A percentile compares a stretch with the other conserved stretches of the same genome.
Evolutionary conservation across 768 basidiomycete genomes (phyloP).

Genomic region (Pleurotus pulmonarius): DNA sequence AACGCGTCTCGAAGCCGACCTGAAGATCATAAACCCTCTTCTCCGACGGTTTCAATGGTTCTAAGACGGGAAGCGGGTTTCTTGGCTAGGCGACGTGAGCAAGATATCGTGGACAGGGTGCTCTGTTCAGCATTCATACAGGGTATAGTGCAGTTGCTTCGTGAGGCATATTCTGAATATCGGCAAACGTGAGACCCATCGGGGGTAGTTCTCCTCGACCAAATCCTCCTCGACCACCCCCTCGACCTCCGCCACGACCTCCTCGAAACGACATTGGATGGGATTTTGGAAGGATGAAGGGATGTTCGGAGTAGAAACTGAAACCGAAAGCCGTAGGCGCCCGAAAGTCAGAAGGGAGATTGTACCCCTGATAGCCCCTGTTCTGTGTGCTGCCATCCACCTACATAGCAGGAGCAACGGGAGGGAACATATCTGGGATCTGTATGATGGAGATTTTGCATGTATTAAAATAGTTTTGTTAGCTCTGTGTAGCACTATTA

Average conservation of each 20-base stretch:
- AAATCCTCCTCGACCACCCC: slow-evolving; percentile 60
- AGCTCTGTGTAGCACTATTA: too few relatives aligned
- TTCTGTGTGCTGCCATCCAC: too few relatives aligned
- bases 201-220: slow-evolving; percentile 57
- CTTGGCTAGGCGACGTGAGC: slow-evolving; percentile 46
- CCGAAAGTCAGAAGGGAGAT: too few relatives aligned
- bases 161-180: slow-evolving; percentile 71
- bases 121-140: slow-evolving; percentile 43
- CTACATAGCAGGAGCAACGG: too few relatives aligned
- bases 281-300: neutral
- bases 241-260: slow-evolving; percentile 30
- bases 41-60: slow-evolving; percentile 64
- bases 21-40: slow-evolving; percentile 64
- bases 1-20: slow-evolving; percentile 57
- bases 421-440: too few relatives aligned
- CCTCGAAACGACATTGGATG: slow-evolving; percentile 11
- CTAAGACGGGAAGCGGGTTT: slow-evolving; percentile 60
- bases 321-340: too few relatives aligned
- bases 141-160: slow-evolving; percentile 81
- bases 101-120: slow-evolving; percentile 13
- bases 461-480: too few relatives aligned
- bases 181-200: slow-evolving; percentile 79
- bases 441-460: too few relatives aligned
- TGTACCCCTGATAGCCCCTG: too few relatives aligned
- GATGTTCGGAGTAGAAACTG: too few relatives aligned